Base-by-base conservation (phyloP, 768 basidiomycete species). In the Leucogyrophana mollusca region DNA sequence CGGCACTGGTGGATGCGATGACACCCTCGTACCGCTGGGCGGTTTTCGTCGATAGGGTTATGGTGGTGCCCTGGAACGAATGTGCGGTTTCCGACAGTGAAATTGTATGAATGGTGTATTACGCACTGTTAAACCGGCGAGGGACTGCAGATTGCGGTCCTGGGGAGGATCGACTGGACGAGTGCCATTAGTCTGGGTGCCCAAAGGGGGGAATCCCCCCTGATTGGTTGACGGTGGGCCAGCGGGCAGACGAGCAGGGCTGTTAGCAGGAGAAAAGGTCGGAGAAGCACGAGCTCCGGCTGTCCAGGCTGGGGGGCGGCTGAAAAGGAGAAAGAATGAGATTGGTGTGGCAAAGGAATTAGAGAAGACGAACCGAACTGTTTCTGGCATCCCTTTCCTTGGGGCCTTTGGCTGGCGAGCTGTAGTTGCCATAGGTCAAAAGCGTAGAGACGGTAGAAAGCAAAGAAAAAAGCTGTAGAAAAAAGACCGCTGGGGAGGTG, bases 1-100 rank as follows among this genome's bases (percentile, higher is more conserved):
- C 87, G 17, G 61, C 68, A 47, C 61, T 62, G 33, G 85, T 84
- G 20, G 80, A 81, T 11, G 57, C 68, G 46, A 92, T 71, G 53
- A 80, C 80, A 46, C 89, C 90, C 61, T 91, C 87, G 62, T 81
- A 85, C 52, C 87, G 87, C 56, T 80, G 74, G 25, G 73, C 70
- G 11, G 83, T 75, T 76, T 87, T 88, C 36, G 85, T 87, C 18
- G 66, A 61, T 49, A 92, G 74, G n/a, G 87, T 87, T 57, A 92
- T 74, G 30, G 85, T 88, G 4, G 85, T 88, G 33, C 90, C 88
- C 89, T 87, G 56, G 22, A 40, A 32, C 49, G 44, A 47, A 53
- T 56, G 35, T 34, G 34, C 45, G 52, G 51, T 48, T 56, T 47
- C 50, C 46, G 50, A 41, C 40, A 30, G 47, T 53, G 41, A 47